Evolutionary conservation across 768 basidiomycete species (phyloP), one percentile per base, ranked within the genome.

Genomic region (Calocybe cyanea): DNA sequence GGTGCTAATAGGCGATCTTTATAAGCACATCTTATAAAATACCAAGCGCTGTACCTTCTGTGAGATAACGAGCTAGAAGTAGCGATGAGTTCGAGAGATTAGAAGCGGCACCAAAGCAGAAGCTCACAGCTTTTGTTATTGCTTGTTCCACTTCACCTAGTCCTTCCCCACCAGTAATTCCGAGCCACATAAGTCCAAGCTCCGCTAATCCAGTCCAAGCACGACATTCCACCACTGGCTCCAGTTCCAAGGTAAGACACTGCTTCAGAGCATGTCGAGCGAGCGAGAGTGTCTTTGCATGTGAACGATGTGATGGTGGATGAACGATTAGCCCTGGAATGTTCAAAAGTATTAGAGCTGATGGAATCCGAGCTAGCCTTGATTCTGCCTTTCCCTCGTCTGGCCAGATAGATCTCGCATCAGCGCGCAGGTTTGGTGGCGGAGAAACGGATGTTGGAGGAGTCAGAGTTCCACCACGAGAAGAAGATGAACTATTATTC

Each of bases 151-250:
- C 82, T 58, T 87, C 85, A 0, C 43, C 58, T 10, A 52, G 20
- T 51, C 77, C 78, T 7, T 83, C 21, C 70, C 77, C n/a, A 77
- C 77, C 71, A 34, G 58, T 40, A 59, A 74, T 50, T 47, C 67
- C 68, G 2, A 62, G 35, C 79, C 71, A 49, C 48, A 68, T 69
- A 57, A 88, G 70, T 2, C 85, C 87, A 1, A 86, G 55, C 60
- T 90, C 87, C 0, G 80, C 86, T 0, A 89, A 53, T 8, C 76
- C 75, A 0, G 80, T 80, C 79, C 83, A 87, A 1, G 85, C 85
- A 7, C 80, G 68, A 57, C 85, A 88, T 54, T 88, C 86, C 7
- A 81, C 59, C 41, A 76, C 74, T 4, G 74, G 71, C 4, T 79
- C 74, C 1, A 88, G 66, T 10, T 71, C 67, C 2, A 69, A 65